Percentiles rank a stretch among this genome's conserved stretches.
These are phyloP conservation scores for Lentinula detonsa DNA, from an alignment of 768 basidiomycete genomes.

Conservation along the genomic window DNA sequence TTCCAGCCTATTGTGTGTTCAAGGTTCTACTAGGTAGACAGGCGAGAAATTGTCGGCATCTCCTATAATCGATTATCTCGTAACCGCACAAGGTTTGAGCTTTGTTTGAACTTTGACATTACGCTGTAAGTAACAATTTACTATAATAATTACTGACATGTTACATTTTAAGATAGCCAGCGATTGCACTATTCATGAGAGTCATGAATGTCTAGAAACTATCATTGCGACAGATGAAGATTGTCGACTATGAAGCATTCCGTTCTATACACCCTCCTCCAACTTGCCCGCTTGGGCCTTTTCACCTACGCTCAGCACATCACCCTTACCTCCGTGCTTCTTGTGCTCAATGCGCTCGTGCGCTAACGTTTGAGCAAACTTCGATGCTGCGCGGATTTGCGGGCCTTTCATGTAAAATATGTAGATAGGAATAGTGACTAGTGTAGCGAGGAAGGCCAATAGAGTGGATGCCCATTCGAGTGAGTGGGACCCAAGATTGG, in stretches of 20 bases:
- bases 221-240: background rate
- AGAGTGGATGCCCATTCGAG: constrained; percentile 9
- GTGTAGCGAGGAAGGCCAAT: background rate
- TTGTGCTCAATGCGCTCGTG: constrained; percentile 1
- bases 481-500: constrained; percentile 6
- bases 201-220: too few species aligned
- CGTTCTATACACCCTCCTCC: background rate
- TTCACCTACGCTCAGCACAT: background rate
- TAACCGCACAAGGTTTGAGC: too few species aligned
- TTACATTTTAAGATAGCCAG: too few species aligned
- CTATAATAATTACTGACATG: too few species aligned
- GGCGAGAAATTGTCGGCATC: too few species aligned
- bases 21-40: too few species aligned
- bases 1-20: too few species aligned
- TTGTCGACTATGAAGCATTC: background rate
- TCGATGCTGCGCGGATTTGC: constrained; percentile 4
- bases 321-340: background rate
- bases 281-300: background rate
- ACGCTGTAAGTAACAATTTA: too few species aligned
- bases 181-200: too few species aligned
- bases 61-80: too few species aligned
- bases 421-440: constrained; percentile 8
- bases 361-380: constrained; percentile 7
- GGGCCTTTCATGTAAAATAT: constrained; percentile 9
- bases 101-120: too few species aligned